Evolutionary conservation across 345 rosid genomes (phyloP).

Genomic region (Angophora floribunda): DNA sequence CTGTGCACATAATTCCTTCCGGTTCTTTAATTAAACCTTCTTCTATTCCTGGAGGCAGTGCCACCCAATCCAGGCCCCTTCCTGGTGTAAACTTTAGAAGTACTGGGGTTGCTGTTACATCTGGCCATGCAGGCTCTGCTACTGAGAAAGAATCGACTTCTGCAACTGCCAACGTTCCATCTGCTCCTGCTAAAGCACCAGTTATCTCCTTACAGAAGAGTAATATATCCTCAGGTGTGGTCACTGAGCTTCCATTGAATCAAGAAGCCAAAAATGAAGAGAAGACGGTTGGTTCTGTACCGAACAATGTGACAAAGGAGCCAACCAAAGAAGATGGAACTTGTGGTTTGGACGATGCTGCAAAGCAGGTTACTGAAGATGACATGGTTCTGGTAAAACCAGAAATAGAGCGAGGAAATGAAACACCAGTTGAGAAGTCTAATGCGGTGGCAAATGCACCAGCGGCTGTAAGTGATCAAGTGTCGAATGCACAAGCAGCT

Average conservation of each 20-base stretch:
- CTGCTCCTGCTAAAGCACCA: neutral
- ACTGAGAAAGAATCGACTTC: conserved; percentile 13
- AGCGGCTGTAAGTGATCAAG: neutral
- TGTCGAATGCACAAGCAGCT: neutral
- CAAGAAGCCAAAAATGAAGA: neutral
- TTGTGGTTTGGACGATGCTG: neutral
- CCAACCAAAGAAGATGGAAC: neutral
- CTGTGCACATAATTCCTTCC: conserved; percentile 39
- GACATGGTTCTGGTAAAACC: neutral
- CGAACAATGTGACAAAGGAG: neutral
- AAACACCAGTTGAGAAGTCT: neutral
- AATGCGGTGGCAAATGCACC: neutral
- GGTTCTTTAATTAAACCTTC: conserved; percentile 29
- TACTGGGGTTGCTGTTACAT: conserved; percentile 1
- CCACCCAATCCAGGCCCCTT: conserved; percentile 20
- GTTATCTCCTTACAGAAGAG: neutral
- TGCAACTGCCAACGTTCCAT: conserved; percentile 1
- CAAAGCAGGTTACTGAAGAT: neutral
- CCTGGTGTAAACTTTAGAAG: conserved; percentile 3
- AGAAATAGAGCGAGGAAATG: neutral
- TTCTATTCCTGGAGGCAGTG: conserved; percentile 17
- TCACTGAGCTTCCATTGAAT: neutral
- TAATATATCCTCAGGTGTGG: neutral
- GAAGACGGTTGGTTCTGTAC: neutral
- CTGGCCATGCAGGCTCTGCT: conserved; percentile 5